Evolutionary conservation across 179 eudicot species (phyloP).

Genomic region (Beta lomatogona): DNA sequence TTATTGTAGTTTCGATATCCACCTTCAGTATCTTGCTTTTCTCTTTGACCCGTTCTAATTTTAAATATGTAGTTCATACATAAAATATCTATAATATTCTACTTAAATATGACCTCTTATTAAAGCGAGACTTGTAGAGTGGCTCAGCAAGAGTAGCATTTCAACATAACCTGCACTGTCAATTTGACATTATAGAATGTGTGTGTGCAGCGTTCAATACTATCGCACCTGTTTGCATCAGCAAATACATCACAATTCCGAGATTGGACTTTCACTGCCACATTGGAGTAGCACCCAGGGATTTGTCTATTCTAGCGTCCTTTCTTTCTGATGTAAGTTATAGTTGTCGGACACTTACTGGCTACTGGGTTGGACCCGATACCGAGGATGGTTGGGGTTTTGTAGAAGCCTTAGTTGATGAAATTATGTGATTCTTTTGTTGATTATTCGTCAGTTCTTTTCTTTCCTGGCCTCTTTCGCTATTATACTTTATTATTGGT

Average conservation of each 20-base stretch:
- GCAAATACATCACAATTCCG: conserved; percentile 19
- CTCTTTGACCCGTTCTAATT: too few species aligned
- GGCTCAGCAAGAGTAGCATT: too few species aligned
- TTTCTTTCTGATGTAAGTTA: conserved; percentile 28
- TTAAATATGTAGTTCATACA: too few species aligned
- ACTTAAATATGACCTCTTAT: too few species aligned
- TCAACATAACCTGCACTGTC: too few species aligned
- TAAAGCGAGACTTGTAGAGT: too few species aligned
- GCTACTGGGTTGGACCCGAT: conserved; percentile 89
- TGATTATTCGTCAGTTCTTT: background rate
- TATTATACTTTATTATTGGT: background rate
- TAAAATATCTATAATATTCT: too few species aligned
- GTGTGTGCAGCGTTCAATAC: conserved; percentile 36
- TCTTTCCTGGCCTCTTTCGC: background rate
- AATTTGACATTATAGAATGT: too few species aligned
- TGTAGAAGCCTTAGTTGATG: conserved; percentile 55
- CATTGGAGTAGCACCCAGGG: conserved; percentile 5
- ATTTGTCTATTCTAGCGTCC: conserved; percentile 19
- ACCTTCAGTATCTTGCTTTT: too few species aligned
- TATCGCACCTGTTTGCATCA: conserved; percentile 25
- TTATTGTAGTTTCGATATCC: too few species aligned
- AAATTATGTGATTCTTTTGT: conserved; percentile 29
- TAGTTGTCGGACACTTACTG: conserved; percentile 37
- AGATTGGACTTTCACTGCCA: conserved; percentile 14
- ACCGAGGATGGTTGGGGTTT: conserved; percentile 81